Percentiles rank a stretch among this genome's conserved stretches.
phyloP scores from a whole-genome alignment of 257 asterid species.

The Phtheirospermum japonicum region DNA sequence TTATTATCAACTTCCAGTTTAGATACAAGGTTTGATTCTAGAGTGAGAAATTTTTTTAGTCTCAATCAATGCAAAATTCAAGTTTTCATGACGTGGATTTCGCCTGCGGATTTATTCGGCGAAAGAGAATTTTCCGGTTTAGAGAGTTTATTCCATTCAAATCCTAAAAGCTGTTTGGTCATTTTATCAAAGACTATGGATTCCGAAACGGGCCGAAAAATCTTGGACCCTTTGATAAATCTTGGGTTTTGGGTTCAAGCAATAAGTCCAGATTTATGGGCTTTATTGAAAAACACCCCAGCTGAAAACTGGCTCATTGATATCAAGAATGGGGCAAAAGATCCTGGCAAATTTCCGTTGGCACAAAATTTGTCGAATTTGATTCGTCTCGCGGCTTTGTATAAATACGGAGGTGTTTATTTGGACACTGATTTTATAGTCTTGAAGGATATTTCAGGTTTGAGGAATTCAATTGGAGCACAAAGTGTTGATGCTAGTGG shows the following conservation, averaged over 20 bases:
- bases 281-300: slow-evolving; percentile 47
- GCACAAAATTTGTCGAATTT: slow-evolving; percentile 64
- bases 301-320: slow-evolving; percentile 47
- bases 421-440: slow-evolving; percentile 62
- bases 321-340: slow-evolving; percentile 44
- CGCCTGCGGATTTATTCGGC: slow-evolving; percentile 32
- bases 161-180: slow-evolving; percentile 49
- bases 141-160: slow-evolving; percentile 53
- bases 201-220: slow-evolving; percentile 35
- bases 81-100: slow-evolving; percentile 61
- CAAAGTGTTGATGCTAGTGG: slow-evolving; percentile 46
- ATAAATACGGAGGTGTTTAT: slow-evolving; percentile 67
- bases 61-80: slow-evolving; percentile 33
- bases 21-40: slow-evolving; percentile 27
- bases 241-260: slow-evolving; percentile 41
- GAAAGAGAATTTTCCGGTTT: slow-evolving; percentile 43
- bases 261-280: slow-evolving; percentile 41
- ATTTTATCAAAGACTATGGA: slow-evolving; percentile 60
- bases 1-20: slow-evolving; percentile 7
- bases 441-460: slow-evolving; percentile 45
- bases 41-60: slow-evolving; percentile 28
- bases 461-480: slow-evolving; percentile 67
- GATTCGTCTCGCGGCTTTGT: slow-evolving; percentile 58
- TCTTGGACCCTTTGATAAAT: no score
- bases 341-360: slow-evolving; percentile 57